Conservation (phyloP, 1,284 basidiomycete genomes). For the Cryptococcus amylolentus region DNA sequence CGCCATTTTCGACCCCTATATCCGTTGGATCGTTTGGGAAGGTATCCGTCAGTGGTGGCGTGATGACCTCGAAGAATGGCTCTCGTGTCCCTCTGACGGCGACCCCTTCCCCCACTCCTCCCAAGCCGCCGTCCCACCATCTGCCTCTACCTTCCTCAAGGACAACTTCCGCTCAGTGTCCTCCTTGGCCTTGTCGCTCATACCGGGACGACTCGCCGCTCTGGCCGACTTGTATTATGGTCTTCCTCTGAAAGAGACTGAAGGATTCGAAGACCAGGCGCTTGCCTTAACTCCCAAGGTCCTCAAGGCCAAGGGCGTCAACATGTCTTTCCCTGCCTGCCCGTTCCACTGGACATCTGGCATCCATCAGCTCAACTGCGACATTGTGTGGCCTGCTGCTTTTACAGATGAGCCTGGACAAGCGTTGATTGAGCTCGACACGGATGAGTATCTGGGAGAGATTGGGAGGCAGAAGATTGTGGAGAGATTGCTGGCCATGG, state of each 20-base stretch:
- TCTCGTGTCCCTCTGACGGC: constrained; percentile 58
- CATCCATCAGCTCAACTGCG: constrained; percentile 72
- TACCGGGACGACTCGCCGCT: constrained; percentile 14
- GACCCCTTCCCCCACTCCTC: constrained; percentile 49
- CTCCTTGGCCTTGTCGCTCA: constrained; percentile 14
- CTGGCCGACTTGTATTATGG: constrained; percentile 11
- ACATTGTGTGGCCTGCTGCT: constrained; percentile 68
- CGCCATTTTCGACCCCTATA: constrained; percentile 81
- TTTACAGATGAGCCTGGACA: constrained; percentile 36
- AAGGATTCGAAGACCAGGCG: constrained; percentile 23
- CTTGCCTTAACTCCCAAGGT: constrained; percentile 20
- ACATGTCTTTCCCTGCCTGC: constrained; percentile 57
- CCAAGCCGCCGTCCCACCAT: constrained; percentile 23
- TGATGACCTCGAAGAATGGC: constrained; percentile 59
- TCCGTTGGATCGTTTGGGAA: constrained; percentile 80
- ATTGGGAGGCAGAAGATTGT: constrained; percentile 66
- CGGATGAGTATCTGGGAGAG: constrained; percentile 69
- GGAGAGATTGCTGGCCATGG: constrained; percentile 76
- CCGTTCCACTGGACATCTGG: constrained; percentile 64
- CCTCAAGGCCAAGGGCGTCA: constrained; percentile 8
- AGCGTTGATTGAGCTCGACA: constrained; percentile 73
- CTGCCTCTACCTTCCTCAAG: constrained; percentile 17
- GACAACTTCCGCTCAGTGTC: constrained; percentile 19
- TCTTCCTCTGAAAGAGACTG: constrained; percentile 21
- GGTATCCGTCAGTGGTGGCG: constrained; percentile 67